Evolutionary conservation across 1,284 basidiomycete species (phyloP).

Genomic region (Marasmius oreades): DNA sequence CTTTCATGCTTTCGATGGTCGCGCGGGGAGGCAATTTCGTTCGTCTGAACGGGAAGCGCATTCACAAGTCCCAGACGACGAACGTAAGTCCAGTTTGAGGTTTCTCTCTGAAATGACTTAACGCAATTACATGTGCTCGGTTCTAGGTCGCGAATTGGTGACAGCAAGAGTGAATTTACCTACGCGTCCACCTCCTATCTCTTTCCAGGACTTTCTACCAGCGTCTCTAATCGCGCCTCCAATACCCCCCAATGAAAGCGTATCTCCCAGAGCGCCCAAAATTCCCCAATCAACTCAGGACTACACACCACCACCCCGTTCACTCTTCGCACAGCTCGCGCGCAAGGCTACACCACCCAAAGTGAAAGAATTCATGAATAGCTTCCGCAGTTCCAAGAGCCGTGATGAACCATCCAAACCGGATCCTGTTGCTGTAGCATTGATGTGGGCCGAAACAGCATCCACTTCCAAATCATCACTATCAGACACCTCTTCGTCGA

Average conservation of each 20-base stretch:
- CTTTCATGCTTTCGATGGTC: too few relatives aligned
- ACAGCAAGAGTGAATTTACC: slow-evolving; percentile 59
- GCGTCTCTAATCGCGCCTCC: background rate
- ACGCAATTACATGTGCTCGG: background rate
- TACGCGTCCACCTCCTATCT: slow-evolving; percentile 39
- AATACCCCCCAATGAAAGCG: background rate
- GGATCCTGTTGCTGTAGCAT: background rate
- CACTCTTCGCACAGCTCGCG: background rate
- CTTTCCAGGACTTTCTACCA: background rate
- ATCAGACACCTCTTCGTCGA: background rate
- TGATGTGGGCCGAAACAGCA: background rate
- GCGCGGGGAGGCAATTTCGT: too few relatives aligned
- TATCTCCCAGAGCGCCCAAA: background rate
- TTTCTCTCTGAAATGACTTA: too few relatives aligned
- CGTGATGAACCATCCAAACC: background rate
- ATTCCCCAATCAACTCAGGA: background rate
- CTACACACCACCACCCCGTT: background rate
- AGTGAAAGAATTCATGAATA: too few relatives aligned
- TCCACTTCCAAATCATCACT: background rate
- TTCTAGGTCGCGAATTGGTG: slow-evolving; percentile 49
- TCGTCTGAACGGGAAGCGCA: too few relatives aligned
- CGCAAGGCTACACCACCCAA: background rate
- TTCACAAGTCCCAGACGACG: too few relatives aligned
- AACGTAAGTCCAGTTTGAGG: too few relatives aligned
- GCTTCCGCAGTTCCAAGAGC: background rate